These are phyloP conservation scores for Mycena polygramma DNA, from an alignment of 768 basidiomycete species.

Conservation along the genomic window DNA sequence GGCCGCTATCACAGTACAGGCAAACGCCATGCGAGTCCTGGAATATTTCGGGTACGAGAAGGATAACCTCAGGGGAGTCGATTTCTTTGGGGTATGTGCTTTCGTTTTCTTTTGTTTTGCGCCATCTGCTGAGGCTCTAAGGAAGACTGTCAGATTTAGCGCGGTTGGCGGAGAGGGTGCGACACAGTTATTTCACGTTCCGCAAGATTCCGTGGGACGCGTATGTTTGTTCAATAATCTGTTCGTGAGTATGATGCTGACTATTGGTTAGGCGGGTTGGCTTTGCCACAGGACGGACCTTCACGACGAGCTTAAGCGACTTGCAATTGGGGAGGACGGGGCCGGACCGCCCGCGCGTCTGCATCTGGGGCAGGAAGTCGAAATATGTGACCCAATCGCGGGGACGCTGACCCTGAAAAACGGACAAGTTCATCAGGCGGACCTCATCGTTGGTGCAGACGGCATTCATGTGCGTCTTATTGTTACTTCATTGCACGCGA, in stretches of 20 bases:
- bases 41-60: conserved; percentile 27
- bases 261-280: conserved; percentile 15
- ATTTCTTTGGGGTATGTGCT: conserved; percentile 25
- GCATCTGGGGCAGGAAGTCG: conserved; percentile 27
- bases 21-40: conserved; percentile 31
- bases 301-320: conserved; percentile 32
- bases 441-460: conserved; percentile 28
- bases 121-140: not conserved
- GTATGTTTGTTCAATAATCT: not conserved
- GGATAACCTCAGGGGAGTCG: conserved; percentile 26
- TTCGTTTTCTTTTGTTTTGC: not conserved
- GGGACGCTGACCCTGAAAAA: conserved; percentile 23
- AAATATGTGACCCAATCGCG: conserved; percentile 17
- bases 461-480: conserved; percentile 27
- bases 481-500: not conserved
- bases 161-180: conserved; percentile 21
- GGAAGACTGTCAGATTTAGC: conserved; percentile 29
- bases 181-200: not conserved
- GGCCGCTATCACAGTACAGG: conserved; percentile 26
- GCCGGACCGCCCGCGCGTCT: conserved; percentile 4
- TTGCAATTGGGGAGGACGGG: conserved; percentile 11
- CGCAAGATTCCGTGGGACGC: conserved; percentile 7
- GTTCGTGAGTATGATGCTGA: not conserved
- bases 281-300: conserved; percentile 26
- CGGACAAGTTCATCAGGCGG: conserved; percentile 17